A percentile compares a stretch with the other conserved stretches of the same genome.
Conservation (phyloP, 371 early-diverging fungal species). For the Nematocida sp. region DNA sequence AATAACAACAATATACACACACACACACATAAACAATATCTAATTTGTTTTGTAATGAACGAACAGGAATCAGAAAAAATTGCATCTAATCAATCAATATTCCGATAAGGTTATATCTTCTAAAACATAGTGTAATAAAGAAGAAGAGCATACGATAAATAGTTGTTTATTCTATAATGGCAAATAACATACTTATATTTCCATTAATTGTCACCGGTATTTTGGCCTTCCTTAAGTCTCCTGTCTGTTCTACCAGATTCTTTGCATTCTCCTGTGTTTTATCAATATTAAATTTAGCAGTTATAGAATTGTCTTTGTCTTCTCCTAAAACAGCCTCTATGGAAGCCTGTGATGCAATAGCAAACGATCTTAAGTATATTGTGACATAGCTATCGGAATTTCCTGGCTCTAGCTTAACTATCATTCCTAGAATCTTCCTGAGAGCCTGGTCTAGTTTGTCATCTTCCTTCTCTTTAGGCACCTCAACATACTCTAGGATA, state of each 20-base stretch:
- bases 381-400: background rate
- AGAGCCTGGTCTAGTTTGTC: background rate
- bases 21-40: no score
- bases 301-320: background rate
- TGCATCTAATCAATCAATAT: no score
- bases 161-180: background rate
- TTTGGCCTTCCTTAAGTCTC: background rate
- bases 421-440: background rate
- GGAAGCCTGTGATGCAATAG: background rate
- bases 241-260: background rate
- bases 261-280: slow-evolving; percentile 22
- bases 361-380: no score
- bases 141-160: no score
- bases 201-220: background rate
- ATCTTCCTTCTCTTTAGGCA: background rate
- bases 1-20: no score
- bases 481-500: slow-evolving; percentile 12
- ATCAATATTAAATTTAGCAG: background rate
- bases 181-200: slow-evolving; percentile 14
- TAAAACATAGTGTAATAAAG: no score
- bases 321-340: background rate
- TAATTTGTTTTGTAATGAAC: no score
- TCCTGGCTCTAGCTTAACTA: slow-evolving; percentile 18
- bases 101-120: no score
- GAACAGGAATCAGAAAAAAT: no score